These are phyloP conservation scores for Wallacemonas sp. DNA, from an alignment of 208 protist genomes.

Conservation along the genomic window DNA sequence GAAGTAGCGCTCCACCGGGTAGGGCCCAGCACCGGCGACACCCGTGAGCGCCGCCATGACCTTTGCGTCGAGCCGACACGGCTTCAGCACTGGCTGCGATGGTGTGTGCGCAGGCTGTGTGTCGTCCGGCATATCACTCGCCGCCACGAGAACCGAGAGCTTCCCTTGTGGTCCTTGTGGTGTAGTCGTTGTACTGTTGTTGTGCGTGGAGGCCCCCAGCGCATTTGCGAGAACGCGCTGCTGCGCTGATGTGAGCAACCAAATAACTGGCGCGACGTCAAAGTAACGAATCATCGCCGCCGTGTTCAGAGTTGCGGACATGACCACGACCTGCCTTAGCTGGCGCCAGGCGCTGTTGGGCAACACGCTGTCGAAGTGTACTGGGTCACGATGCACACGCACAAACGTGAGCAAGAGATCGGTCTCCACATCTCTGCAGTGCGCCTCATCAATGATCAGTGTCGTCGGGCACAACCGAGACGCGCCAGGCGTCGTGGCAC, in stretches of 20 bases:
- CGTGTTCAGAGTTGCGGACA: slow-evolving; percentile 71
- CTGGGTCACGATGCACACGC: slow-evolving; percentile 19
- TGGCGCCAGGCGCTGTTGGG: too few relatives aligned
- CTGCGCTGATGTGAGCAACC: slow-evolving; percentile 13
- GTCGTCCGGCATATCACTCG: too few relatives aligned
- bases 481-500: neutral
- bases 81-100: neutral
- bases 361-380: too few relatives aligned
- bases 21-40: slow-evolving; percentile 8
- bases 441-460: slow-evolving; percentile 79
- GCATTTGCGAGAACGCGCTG: neutral
- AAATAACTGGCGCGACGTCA: neutral
- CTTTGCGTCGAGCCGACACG: neutral
- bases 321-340: slow-evolving; percentile 61
- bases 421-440: slow-evolving; percentile 71
- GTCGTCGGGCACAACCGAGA: slow-evolving; percentile 47
- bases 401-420: slow-evolving; percentile 69
- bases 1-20: slow-evolving; percentile 69
- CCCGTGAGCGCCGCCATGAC: neutral
- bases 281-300: slow-evolving; percentile 52
- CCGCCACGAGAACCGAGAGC: too few relatives aligned
- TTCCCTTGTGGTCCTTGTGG: too few relatives aligned
- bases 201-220: too few relatives aligned
- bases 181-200: too few relatives aligned
- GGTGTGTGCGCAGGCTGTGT: neutral